These are phyloP conservation scores for Phytophthora sp. DNA, from an alignment of 352 stramenopile species.

Conservation along the genomic window DNA sequence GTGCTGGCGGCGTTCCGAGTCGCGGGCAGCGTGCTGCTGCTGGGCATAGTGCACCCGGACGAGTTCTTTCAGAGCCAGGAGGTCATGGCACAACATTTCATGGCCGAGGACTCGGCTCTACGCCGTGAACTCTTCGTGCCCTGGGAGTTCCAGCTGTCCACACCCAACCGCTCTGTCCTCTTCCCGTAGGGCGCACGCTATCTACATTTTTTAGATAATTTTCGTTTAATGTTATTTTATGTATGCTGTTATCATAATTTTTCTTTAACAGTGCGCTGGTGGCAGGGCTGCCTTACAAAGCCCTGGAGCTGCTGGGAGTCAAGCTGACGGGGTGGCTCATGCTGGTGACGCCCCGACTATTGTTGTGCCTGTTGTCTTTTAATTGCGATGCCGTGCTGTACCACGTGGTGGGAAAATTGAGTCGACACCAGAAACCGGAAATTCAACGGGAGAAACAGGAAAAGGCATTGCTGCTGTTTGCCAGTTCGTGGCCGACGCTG, in stretches of 20 bases:
- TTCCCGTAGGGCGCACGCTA: constrained; percentile 56
- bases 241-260: constrained; percentile 5
- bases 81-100: constrained; percentile 68
- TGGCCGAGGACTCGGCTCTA: constrained; percentile 27
- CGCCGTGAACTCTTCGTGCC: constrained; percentile 60
- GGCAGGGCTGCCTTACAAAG: constrained; percentile 55
- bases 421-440: constrained; percentile 18
- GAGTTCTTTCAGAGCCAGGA: constrained; percentile 91
- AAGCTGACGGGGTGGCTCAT: constrained; percentile 47
- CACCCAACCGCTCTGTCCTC: constrained; percentile 75
- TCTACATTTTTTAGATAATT: too few relatives aligned
- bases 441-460: constrained; percentile 35
- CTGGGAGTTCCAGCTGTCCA: constrained; percentile 75
- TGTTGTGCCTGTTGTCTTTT: constrained; percentile 72
- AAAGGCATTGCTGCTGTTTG: constrained; percentile 52
- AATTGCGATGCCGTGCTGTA: constrained; percentile 58
- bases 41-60: constrained; percentile 80
- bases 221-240: background rate
- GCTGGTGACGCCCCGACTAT: constrained; percentile 60
- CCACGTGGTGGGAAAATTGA: constrained; percentile 43
- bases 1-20: constrained; percentile 53
- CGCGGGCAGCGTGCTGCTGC: constrained; percentile 31
- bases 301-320: constrained; percentile 48
- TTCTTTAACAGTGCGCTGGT: constrained; percentile 49
- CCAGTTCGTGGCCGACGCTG: constrained; percentile 73